Base-by-base conservation (phyloP, 164 flowering plant genomes). In the Litsea cubeba region DNA sequence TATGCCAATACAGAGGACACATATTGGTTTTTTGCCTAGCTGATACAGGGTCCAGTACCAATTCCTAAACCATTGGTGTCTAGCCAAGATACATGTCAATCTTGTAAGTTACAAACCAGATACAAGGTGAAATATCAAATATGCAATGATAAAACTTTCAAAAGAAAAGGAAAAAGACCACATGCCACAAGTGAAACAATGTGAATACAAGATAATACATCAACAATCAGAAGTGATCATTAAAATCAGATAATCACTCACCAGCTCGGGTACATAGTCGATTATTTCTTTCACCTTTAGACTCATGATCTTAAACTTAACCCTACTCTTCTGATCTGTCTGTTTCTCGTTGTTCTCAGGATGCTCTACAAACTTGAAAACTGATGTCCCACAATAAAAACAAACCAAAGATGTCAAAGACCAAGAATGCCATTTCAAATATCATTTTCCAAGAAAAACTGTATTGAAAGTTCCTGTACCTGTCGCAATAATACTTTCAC, bases 261-360 rank as follows among this genome's bases (percentile, higher is more conserved):
- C 98, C 94, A 95, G 84, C 83, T 95, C 98, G 24, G 98, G 97
- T 5, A 88, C 91, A 78, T 87, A 95, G 23, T 93, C 98, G 40
- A 82, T 80, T 65, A 85, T 92, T 60, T 71, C 88, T 76, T 84
- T 90, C 78, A 91, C 94, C 79, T 95, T 95, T 54, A 95, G 76
- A 74, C 97, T 93, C 91, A 93, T 78, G 50, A 95, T 95, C 84
- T 91, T 93, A 79, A 95, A 95, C 83, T 93, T 93, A 65, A 86
- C 97, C 79, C 85, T 90, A 81, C 86, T 84, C 85, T 87, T 93
- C 82, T 85, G 89, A 74, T 90, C 91, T 3, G 81, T 15, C 40
- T 69, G 86, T 76, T 87, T 93, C 73, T 92, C 95, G 78, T 88
- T 87, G 84, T 87, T 94, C 78, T 92, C 95, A 12, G 98, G 97